Evolutionary conservation across 345 rosid species (phyloP).

Genomic region (Eucalyptus marginata): DNA sequence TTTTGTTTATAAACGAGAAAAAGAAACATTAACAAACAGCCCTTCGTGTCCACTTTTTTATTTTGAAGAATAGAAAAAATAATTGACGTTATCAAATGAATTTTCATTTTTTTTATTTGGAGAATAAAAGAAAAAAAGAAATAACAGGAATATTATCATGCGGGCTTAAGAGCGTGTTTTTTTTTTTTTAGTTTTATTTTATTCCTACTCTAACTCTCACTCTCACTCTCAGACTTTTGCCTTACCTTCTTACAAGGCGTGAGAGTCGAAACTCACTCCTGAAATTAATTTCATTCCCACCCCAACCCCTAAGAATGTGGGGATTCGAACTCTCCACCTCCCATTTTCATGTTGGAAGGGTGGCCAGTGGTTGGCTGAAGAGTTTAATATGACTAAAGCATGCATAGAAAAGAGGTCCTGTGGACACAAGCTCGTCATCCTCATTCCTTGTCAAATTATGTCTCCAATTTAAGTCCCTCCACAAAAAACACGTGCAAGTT

Average conservation of each 20-base stretch:
- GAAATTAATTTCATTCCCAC: fast-evolving
- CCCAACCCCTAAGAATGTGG: fast-evolving
- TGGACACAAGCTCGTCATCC: neutral
- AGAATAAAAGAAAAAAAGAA: too few species aligned
- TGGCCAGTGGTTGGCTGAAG: neutral
- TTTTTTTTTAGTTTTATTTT: too few species aligned
- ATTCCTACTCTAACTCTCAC: too few species aligned
- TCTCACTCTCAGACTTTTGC: fast-evolving
- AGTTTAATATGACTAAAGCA: neutral
- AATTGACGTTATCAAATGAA: fast-evolving
- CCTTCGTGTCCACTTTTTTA: too few species aligned
- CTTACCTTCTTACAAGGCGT: fast-evolving
- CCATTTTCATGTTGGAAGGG: fast-evolving
- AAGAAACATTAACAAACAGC: too few species aligned
- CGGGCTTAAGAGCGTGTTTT: neutral
- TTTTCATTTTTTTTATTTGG: fast-evolving
- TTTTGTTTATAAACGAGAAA: too few species aligned
- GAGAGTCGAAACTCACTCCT: too few species aligned
- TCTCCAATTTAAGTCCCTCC: too few species aligned
- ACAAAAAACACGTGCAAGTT: too few species aligned
- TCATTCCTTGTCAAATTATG: neutral
- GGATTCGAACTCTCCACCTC: too few species aligned
- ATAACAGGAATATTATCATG: too few species aligned
- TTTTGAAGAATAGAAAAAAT: fast-evolving
- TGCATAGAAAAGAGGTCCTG: neutral